Base-by-base conservation (phyloP, 2,329 filamentous ascomycete species). In the Xylariales sp. region DNA sequence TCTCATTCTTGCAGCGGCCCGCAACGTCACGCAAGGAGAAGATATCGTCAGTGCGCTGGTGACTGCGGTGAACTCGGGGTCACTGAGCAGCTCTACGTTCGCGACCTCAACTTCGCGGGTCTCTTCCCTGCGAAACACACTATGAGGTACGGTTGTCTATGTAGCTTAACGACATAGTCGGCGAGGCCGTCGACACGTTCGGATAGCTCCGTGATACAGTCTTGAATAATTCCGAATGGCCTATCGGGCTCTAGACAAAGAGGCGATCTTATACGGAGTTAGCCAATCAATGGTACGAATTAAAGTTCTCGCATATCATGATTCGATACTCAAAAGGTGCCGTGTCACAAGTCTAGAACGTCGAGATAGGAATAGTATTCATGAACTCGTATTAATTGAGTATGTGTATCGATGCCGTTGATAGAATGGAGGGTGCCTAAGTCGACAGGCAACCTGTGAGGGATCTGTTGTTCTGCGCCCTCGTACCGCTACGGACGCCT, bases 1-100 rank as follows among this genome's bases (percentile, higher is more conserved):
- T 50, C 18, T 69, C 30, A 59, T 67, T 18, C 60, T 69, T 14
- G 67, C 67, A 3, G 64, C 67, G 5, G 64, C 53, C 2, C 50
- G 48, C 23, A 50, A 67, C 12, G 60, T 67, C 36, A 53, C 41
- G 5, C 64, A 69, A 43, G 67, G 64, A 39, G 45, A 67, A 18
- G 53, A 23, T 5, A 53, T 69, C 12, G 56, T 62, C 1, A 62
- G 48, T 6, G 64, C 54, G 9, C 39, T 69, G 10, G 64, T 67
- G 49, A 39, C 59, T 8, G 64, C 60, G 3, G 64, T 69, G 1
- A 64, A 61, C n/a, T 60, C 59, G n/a, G 64, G 64, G 8, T 50
- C 55, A 1, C n/a, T 63, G 16, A 64, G 45, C 45, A 46, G 55
- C 12, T 64, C 67, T 23, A 18, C 50, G 1, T 69, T 67, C n/a